Percentiles rank a stretch among this genome's conserved stretches.
phyloP scores from a whole-genome alignment of 2,329 filamentous ascomycete genomes.

The Alternaria rosae region DNA sequence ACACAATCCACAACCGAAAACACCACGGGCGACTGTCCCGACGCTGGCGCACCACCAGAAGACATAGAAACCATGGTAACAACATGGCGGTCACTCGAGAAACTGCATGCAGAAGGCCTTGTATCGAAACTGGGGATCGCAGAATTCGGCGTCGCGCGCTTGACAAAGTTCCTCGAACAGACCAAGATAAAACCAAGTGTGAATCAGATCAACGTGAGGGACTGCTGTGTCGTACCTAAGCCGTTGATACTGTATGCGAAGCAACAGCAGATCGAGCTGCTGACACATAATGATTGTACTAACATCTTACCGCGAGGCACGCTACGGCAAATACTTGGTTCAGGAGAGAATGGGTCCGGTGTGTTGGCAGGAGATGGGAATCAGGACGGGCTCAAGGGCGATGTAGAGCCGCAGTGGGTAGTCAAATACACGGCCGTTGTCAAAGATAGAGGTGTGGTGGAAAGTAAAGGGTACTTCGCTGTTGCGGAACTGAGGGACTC shows the following conservation, averaged over 20 bases:
- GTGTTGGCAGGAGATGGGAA: constrained; percentile 70
- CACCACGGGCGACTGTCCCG: constrained; percentile 50
- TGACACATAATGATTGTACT: constrained; percentile 93
- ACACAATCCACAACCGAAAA: constrained; percentile 43
- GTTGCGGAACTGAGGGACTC: constrained; percentile 69
- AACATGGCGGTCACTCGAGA: constrained; percentile 73
- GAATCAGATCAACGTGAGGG: constrained; percentile 93
- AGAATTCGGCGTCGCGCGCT: constrained; percentile 87
- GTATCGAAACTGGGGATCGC: constrained; percentile 82
- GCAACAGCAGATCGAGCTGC: constrained; percentile 79
- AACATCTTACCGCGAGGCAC: constrained; percentile 89
- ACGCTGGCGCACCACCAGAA: constrained; percentile 54
- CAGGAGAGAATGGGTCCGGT: constrained; percentile 74
- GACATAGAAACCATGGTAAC: constrained; percentile 70
- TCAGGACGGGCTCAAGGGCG: constrained; percentile 70
- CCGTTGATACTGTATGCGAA: constrained; percentile 86
- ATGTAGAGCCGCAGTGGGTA: constrained; percentile 90
- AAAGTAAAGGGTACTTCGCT: constrained; percentile 98
- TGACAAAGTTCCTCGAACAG: constrained; percentile 76
- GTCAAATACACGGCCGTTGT: constrained; percentile 97
- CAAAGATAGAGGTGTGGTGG: constrained; percentile 90
- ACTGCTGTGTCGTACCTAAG: constrained; percentile 95
- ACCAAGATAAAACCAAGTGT: constrained; percentile 79
- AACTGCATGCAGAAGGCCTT: constrained; percentile 72
- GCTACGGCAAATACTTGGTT: constrained; percentile 80